Evolutionary conservation across 768 basidiomycete species (phyloP).

Genomic region (Megacollybia marginata): DNA sequence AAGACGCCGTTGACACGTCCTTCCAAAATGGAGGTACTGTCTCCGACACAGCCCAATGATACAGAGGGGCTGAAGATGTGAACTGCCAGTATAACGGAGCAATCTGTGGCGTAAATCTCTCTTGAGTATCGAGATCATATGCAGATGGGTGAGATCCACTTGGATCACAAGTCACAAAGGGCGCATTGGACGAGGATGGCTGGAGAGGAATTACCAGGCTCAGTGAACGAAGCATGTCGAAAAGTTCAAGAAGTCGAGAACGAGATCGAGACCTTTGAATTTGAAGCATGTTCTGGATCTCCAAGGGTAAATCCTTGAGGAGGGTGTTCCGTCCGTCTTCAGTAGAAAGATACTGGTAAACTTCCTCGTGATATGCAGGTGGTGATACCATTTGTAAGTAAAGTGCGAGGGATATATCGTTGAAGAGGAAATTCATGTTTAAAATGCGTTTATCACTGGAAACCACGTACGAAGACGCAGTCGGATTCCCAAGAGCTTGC

Average conservation of each 20-base stretch:
- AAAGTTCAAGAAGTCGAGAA: conserved; percentile 50
- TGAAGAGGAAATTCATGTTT: conserved; percentile 49
- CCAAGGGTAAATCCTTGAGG: conserved; percentile 45
- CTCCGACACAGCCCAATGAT: conserved; percentile 52
- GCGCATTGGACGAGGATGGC: conserved; percentile 29
- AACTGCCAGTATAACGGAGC: conserved; percentile 64
- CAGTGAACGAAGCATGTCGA: conserved; percentile 52
- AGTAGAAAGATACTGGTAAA: conserved; percentile 42
- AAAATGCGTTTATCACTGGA: conserved; percentile 51
- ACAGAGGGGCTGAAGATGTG: conserved; percentile 44
- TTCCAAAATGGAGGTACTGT: conserved; percentile 48
- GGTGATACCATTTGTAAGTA: conserved; percentile 61
- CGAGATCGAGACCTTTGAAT: conserved; percentile 53
- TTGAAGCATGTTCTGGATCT: conserved; percentile 44
- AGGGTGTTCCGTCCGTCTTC: conserved; percentile 39
- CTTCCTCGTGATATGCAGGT: conserved; percentile 46
- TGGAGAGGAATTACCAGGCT: conserved; percentile 54
- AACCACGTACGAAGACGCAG: conserved; percentile 36
- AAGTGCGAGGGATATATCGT: conserved; percentile 56
- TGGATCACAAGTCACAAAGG: conserved; percentile 39
- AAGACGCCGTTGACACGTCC: conserved; percentile 31
- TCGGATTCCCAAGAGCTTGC: conserved; percentile 32
- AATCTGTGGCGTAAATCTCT: conserved; percentile 30
- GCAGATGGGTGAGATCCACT: conserved; percentile 35
- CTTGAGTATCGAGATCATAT: conserved; percentile 43